phyloP scores from a whole-genome alignment of 1,284 basidiomycete genomes.

The Sutorius eximius region DNA sequence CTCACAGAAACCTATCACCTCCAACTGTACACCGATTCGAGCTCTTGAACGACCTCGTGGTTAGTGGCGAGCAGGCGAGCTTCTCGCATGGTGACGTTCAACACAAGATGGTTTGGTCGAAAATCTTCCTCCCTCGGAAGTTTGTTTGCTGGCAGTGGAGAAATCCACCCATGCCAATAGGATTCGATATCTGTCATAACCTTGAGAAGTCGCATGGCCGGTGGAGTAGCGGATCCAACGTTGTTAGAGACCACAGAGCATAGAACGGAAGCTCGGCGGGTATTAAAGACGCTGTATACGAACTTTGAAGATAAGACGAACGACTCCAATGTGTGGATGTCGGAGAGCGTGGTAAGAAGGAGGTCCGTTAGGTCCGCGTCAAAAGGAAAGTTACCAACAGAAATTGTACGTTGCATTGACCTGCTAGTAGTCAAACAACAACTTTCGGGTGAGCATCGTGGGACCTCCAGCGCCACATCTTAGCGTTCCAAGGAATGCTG shows the following conservation, averaged over 20 bases:
- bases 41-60: background rate
- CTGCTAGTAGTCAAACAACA: no score
- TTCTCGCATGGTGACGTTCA: background rate
- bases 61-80: background rate
- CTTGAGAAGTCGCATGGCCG: conserved; percentile 34
- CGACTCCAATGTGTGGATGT: conserved; percentile 31
- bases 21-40: background rate
- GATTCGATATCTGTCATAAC: conserved; percentile 10
- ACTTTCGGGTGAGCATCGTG: no score
- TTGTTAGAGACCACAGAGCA: conserved; percentile 37
- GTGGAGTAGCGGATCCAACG: conserved; percentile 33
- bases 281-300: conserved; percentile 35
- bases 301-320: conserved; percentile 34
- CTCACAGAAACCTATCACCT: background rate
- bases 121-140: background rate
- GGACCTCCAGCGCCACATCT: no score
- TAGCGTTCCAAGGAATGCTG: no score
- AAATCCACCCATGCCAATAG: conserved; percentile 6
- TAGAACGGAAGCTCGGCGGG: conserved; percentile 34
- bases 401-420: background rate
- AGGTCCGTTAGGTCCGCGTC: conserved; percentile 15
- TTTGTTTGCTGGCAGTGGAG: background rate
- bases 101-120: background rate
- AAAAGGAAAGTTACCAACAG: background rate
- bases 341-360: conserved; percentile 32